These are phyloP conservation scores for Colletotrichum falcatum DNA, from an alignment of 2,329 filamentous ascomycete genomes.

Conservation along the genomic window DNA sequence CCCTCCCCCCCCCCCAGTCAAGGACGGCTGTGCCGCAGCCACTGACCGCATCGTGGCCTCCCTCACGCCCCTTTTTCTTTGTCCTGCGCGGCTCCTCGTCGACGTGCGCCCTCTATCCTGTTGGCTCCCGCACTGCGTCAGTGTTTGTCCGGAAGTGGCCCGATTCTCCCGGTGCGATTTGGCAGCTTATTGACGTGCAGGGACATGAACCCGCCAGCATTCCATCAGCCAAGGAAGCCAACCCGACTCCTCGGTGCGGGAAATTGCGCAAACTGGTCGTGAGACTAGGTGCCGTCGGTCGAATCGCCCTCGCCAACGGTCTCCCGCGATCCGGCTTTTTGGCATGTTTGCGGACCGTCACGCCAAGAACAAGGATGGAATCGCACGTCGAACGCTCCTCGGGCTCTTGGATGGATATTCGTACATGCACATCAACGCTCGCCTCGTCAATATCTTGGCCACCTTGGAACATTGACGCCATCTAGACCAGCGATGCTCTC, in stretches of 20 bases:
- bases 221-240: background rate
- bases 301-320: background rate
- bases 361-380: background rate
- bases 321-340: background rate
- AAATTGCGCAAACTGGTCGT: background rate
- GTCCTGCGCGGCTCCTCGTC: background rate
- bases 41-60: constrained; percentile 17
- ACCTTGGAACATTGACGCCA: no score
- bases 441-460: background rate
- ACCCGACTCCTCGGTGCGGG: background rate
- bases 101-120: background rate
- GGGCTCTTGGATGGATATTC: background rate
- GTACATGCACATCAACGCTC: background rate
- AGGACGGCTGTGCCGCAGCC: constrained; percentile 32
- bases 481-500: no score
- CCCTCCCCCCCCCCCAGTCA: background rate
- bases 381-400: background rate
- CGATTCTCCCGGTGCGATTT: background rate
- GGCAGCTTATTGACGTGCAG: no score
- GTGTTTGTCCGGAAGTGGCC: constrained; percentile 1
- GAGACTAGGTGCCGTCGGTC: background rate
- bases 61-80: background rate
- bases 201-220: background rate
- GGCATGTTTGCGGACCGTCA: background rate
- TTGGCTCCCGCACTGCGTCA: background rate